Conservation (phyloP, 202 grass and related monocot genomes). For the Carex arenaria region DNA sequence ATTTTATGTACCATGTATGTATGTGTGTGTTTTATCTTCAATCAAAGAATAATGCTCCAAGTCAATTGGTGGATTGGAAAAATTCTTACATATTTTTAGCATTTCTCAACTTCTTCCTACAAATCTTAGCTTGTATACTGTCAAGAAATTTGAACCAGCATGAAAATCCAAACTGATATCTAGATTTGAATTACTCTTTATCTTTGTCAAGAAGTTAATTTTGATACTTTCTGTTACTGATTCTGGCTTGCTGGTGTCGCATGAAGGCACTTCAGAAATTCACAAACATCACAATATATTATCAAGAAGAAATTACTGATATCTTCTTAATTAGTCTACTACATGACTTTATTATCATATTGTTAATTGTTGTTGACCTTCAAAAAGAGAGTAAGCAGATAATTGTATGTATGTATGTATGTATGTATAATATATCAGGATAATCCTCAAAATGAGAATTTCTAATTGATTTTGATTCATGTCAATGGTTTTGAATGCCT, state of each 20-base stretch:
- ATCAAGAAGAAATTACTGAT: background rate
- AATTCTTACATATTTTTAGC: background rate
- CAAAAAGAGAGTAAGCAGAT: background rate
- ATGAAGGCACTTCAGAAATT: background rate
- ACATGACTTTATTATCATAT: background rate
- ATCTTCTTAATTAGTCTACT: background rate
- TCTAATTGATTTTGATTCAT: no score
- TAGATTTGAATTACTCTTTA: background rate
- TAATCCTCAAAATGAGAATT: no score
- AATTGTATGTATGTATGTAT: background rate
- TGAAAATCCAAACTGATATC: background rate
- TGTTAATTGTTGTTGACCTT: background rate
- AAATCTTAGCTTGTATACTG: background rate
- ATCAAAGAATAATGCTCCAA: background rate
- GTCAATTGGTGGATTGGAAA: no score
- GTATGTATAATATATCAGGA: background rate
- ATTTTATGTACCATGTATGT: background rate
- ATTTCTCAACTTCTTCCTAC: background rate
- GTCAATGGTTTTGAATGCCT: no score
- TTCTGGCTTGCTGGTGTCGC: background rate
- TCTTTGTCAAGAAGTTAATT: background rate
- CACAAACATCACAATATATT: background rate
- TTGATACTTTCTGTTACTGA: no score
- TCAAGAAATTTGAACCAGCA: background rate
- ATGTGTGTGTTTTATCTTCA: background rate